Base-by-base conservation (phyloP, 2,329 filamentous ascomycete genomes). In the Ceratocystis colombiana region DNA sequence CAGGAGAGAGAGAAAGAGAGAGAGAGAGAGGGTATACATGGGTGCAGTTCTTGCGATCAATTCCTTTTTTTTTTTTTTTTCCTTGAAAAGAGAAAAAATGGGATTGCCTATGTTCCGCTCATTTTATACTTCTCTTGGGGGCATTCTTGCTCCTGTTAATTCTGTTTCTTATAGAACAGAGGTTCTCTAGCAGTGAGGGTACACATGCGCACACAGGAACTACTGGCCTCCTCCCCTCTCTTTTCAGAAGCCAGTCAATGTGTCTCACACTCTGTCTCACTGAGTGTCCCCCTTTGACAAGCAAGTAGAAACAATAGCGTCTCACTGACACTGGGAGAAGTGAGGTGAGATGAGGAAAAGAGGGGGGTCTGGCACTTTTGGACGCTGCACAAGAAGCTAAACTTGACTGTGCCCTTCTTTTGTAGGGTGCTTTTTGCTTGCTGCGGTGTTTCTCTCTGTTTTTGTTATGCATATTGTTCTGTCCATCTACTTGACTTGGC, bases 341-440 rank as follows among this genome's bases (percentile, higher is more conserved):
- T 20, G 45, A 48, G 20, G 45, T n/a, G 45, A 20, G 5, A 48
- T n/a, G 45, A 20, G 45, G 45, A 5, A 20, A 10, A 20, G 45
- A 20, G 20, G 28, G 53, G 53, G 10, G 22, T 57, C 53, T 57
- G 53, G 53, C 22, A 57, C 53, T 57, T 57, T 57, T 57, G 53
- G 53, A 57, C 53, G 53, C 53, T 57, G 53, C 53, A 57, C 53
- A 57, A 57, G 53, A 57, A 57, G 30, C 53, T 30, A 30, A 57
- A 17, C 53, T 57, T 57, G 7, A 30, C 53, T 57, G 53, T 28
- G 30, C 8, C 22, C 53, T 33, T 30, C 10, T 55, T 25, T 28
- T 15, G 50, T 25, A 22, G 20, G 5, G 20, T 25, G 50, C 50
- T 20, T 48, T n/a, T n/a, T 48, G 45, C 20, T 20, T 48, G 45